Base-by-base conservation (phyloP, 106 monocot genomes). In the Triglochin maritima region DNA sequence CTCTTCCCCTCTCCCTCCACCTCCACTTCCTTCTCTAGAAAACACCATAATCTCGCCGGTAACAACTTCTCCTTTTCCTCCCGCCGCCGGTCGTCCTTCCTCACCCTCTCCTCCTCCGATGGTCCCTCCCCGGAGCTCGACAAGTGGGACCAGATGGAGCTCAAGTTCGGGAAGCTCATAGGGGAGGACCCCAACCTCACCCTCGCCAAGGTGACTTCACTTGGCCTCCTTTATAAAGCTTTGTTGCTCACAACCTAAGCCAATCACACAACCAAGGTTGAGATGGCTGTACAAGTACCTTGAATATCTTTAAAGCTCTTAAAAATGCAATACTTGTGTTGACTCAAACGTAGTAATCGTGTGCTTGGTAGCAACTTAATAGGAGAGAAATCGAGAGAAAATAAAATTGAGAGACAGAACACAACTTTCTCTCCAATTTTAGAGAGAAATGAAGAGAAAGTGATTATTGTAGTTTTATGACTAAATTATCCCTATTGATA, bases 101-200 rank as follows among this genome's bases (percentile, higher is more conserved):
- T 68, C 43, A 44, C 47, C 12, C 42, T 57, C 72, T 66, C 77
- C 12, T 76, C 80, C 47, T 60, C 65, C 3, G 88, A 80, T 4
- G 68, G 67, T 14, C 60, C 61, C 11, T 29, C 70, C 3, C 83
- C 79, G 9, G 81, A 88, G 66, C 78, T 93, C 7, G 81, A 88
- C 77, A 67, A 84, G 66, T 93, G 88, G 93, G 93, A 93, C 49
- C 79, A 78, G 54, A 88, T 93, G 93, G 93, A 93, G 79, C 79
- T 93, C 76, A 79, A 93, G 79, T 93, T 93, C 68, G 93, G 93
- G 2, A 59, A 78, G n/a, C 83, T 93, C 53, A 71, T 88, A 43
- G 93, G 93, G 7, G 93, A 93, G 77, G 93, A 88, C 71, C 93
- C 93, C 56, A 86, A 93, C 52, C 83, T 93, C 47, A 88, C 93